Base-by-base conservation (phyloP, 129 eudicot species). In the Helianthus tuberosus region DNA sequence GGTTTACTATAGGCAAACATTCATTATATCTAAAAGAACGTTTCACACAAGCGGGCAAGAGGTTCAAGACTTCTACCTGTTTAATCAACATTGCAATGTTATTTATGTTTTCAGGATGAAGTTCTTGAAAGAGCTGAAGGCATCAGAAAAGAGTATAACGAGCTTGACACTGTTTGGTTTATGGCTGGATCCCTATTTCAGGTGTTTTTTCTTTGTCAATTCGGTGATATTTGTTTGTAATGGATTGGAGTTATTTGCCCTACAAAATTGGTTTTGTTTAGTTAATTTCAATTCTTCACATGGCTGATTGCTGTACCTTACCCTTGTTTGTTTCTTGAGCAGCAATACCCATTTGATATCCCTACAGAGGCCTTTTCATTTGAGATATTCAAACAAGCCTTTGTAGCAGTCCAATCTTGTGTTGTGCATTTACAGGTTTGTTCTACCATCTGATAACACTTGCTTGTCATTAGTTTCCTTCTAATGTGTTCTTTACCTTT, bases 311-410 rank as follows among this genome's bases (percentile, higher is more conserved):
- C 15, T 54, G 25, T 49, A 27, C 13, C 3, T 73, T 63, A 10
- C 43, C 36, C 71, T 58, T 43, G 44, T 43, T 49, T 69, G 64
- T 62, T 66, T 10, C 4, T 75, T 82, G 74, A 64, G 83, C 96
- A 94, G 99, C 99, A 94, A 94, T 94, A 94, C 65, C 99, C 99
- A 66, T 94, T 82, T 83, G 99, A 94, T 77, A 94, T 94, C 75
- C 99, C 99, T 9, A 88, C 99, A 4, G 99, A 94, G 83, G 99
- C 99, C 57, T 94, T 94, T 83, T 89, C 97, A 11, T 94, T 88
- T 87, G 97, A 94, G 87, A 94, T 94, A 70, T 94, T 94, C 72
- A 94, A 94, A 68, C 99, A 94, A 89, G 99, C 99, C 66, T 94
- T 94, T 80, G 99, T 91, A 48, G 99, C 99, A 6, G 87, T 94